These are phyloP conservation scores for Colletotrichum scovillei DNA, from an alignment of 2,329 filamentous ascomycete species.

Conservation along the genomic window DNA sequence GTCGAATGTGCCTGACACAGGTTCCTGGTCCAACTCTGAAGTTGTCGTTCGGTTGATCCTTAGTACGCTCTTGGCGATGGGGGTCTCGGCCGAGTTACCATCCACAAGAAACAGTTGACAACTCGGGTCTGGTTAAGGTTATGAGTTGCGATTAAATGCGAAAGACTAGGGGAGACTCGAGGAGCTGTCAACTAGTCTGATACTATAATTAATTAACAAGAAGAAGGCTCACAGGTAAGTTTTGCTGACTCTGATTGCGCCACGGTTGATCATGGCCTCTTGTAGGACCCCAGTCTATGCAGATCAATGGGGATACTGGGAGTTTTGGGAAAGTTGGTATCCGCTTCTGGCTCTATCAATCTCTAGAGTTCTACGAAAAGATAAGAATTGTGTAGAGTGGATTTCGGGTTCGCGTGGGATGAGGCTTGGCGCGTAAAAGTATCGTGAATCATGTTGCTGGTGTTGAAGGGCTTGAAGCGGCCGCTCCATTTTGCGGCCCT, in stretches of 20 bases:
- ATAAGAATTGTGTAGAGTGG: not conserved
- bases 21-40: not conserved
- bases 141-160: not conserved
- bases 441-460: not conserved
- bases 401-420: not conserved
- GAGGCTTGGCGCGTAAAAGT: not conserved
- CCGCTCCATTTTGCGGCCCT: too few species aligned
- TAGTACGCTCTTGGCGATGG: too few species aligned
- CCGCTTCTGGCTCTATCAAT: too few species aligned
- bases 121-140: not conserved
- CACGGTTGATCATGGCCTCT: too few species aligned
- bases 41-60: too few species aligned
- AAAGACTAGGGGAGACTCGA: too few species aligned
- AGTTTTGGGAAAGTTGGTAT: too few species aligned
- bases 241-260: not conserved
- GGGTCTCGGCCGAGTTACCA: not conserved
- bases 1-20: not conserved
- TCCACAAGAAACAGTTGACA: not conserved
- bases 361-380: too few species aligned
- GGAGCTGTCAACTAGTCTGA: not conserved
- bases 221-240: not conserved
- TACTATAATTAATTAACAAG: not conserved
- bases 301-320: too few species aligned
- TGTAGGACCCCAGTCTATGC: too few species aligned
- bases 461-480: too few species aligned